Conservation (phyloP, 192 early-diverging fungal genomes). For the Chytriomyces hyalinus region DNA sequence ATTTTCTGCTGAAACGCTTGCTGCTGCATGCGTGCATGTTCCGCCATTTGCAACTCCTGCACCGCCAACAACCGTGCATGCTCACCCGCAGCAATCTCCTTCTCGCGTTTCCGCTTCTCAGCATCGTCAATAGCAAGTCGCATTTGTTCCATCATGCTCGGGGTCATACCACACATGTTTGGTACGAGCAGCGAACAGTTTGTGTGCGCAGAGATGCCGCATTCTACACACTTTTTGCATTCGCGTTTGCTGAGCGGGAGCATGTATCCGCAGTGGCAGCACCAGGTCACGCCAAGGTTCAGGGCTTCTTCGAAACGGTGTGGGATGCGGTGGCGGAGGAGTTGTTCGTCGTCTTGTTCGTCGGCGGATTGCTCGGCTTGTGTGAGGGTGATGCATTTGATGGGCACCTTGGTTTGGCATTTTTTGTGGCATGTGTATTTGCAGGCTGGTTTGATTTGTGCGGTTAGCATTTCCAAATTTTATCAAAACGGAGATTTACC, state of each 20-base stretch:
- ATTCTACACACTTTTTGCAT: conserved; percentile 70
- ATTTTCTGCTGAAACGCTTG: too few relatives aligned
- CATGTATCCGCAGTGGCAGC: conserved; percentile 97
- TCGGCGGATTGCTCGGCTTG: conserved; percentile 61
- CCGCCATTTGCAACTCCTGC: not conserved
- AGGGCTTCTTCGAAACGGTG: conserved; percentile 89
- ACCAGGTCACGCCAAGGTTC: conserved; percentile 90
- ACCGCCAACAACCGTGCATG: conserved; percentile 22
- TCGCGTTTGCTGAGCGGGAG: conserved; percentile 78
- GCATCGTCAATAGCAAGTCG: conserved; percentile 75
- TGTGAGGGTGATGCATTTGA: conserved; percentile 83
- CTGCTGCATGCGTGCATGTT: not conserved
- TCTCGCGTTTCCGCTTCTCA: conserved; percentile 52
- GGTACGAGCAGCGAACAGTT: conserved; percentile 87
- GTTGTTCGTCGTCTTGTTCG: conserved; percentile 64
- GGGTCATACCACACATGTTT: conserved; percentile 88
- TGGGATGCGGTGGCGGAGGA: conserved; percentile 89
- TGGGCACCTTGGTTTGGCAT: conserved; percentile 82
- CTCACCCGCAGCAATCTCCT: conserved; percentile 57
- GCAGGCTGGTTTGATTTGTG: conserved; percentile 65
- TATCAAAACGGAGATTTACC: conserved; percentile 45
- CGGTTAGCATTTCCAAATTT: not conserved
- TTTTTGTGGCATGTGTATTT: conserved; percentile 92
- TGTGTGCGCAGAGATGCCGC: conserved; percentile 79
- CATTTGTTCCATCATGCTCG: conserved; percentile 85